These are phyloP conservation scores for Cryphonectria naterciae DNA, from an alignment of 2,329 filamentous ascomycete species.

Conservation along the genomic window DNA sequence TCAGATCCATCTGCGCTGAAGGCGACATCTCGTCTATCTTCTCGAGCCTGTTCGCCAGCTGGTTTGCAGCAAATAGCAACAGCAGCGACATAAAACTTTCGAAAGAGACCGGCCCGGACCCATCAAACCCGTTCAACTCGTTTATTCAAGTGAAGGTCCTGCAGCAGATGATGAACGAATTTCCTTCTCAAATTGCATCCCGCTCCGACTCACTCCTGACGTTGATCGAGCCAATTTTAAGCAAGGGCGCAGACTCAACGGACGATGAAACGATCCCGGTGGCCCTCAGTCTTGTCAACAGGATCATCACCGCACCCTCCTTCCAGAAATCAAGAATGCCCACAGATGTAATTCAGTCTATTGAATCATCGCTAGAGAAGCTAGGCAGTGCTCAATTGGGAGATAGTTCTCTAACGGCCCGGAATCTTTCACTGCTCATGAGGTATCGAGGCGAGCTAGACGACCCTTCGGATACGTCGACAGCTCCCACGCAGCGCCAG, in stretches of 20 bases:
- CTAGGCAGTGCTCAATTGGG: slow-evolving; percentile 45
- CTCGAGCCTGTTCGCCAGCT: slow-evolving; percentile 60
- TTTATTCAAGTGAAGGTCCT: slow-evolving; percentile 65
- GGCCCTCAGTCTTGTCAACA: slow-evolving; percentile 64
- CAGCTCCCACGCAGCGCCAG: slow-evolving; percentile 50
- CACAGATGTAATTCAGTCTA: slow-evolving; percentile 44
- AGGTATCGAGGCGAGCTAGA: slow-evolving; percentile 60
- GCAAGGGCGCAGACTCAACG: slow-evolving; percentile 43
- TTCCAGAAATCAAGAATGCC: slow-evolving; percentile 57
- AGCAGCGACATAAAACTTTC: slow-evolving; percentile 37
- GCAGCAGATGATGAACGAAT: slow-evolving; percentile 66
- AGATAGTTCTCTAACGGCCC: slow-evolving; percentile 56
- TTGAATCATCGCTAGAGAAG: slow-evolving; percentile 54
- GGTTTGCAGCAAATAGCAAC: slow-evolving; percentile 48
- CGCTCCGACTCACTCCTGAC: slow-evolving; percentile 68
- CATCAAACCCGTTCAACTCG: slow-evolving; percentile 48
- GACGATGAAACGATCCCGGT: slow-evolving; percentile 56
- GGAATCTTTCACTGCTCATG: slow-evolving; percentile 60
- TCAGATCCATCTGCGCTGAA: slow-evolving; percentile 55
- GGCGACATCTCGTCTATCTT: slow-evolving; percentile 65
- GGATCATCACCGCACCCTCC: slow-evolving; percentile 60
- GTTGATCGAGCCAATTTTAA: slow-evolving; percentile 64
- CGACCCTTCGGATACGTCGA: slow-evolving; percentile 43
- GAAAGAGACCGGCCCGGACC: slow-evolving; percentile 33
- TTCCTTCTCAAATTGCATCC: slow-evolving; percentile 65